Evolutionary conservation across 805 yeast species (phyloP).

Genomic region (Wickerhamiella azymoides): DNA sequence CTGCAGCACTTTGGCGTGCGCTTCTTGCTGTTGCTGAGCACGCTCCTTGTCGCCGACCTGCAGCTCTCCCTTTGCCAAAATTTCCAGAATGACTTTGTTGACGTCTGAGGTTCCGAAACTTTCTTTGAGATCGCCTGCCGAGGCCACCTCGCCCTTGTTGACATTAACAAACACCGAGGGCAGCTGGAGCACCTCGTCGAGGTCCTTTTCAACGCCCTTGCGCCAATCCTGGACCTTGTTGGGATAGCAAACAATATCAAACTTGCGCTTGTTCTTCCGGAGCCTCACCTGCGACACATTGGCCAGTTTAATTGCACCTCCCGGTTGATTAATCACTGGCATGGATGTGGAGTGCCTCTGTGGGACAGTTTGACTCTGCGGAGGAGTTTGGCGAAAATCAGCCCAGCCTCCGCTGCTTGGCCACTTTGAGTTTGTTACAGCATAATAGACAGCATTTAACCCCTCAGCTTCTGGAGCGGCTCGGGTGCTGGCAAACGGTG

Average conservation of each 20-base stretch:
- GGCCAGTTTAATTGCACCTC: slow-evolving; percentile 76
- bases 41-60: slow-evolving; percentile 92
- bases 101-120: slow-evolving; percentile 65
- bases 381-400: neutral
- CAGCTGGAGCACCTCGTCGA: slow-evolving; percentile 91
- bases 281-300: slow-evolving; percentile 87
- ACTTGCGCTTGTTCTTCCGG: slow-evolving; percentile 77
- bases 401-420: neutral
- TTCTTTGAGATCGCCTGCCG: slow-evolving; percentile 62
- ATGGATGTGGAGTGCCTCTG: neutral
- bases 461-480: neutral
- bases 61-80: slow-evolving; percentile 80
- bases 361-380: neutral
- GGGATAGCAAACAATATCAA: slow-evolving; percentile 92
- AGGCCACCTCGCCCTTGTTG: slow-evolving; percentile 87
- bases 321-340: slow-evolving; percentile 61
- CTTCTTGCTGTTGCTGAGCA: slow-evolving; percentile 54
- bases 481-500: slow-evolving; percentile 1
- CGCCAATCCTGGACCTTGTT: slow-evolving; percentile 96
- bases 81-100: slow-evolving; percentile 65
- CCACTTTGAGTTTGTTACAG: neutral
- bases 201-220: slow-evolving; percentile 72
- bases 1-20: slow-evolving; percentile 68
- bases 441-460: neutral
- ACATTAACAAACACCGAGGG: slow-evolving; percentile 91